Percentiles rank a stretch among this genome's conserved stretches.
Evolutionary conservation across 495 filamentous ascomycete species (phyloP).

Genomic region (Amorphotheca resinae): DNA sequence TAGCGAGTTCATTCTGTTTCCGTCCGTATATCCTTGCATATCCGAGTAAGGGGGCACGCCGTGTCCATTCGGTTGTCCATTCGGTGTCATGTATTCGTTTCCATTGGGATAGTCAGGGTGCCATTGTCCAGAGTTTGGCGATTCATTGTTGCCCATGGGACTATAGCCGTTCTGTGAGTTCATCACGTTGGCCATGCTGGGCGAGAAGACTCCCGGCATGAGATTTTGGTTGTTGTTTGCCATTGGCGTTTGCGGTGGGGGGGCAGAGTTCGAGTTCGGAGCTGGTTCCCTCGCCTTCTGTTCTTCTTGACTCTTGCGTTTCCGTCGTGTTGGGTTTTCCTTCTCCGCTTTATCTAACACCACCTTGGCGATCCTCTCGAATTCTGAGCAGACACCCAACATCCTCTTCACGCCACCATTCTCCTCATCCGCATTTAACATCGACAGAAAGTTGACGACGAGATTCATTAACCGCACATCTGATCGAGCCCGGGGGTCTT

Average conservation of each 20-base stretch:
- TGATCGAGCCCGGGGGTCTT: slow-evolving; percentile 73
- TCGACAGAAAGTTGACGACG: slow-evolving; percentile 76
- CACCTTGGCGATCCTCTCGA: slow-evolving; percentile 85
- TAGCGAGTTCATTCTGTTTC: slow-evolving; percentile 23
- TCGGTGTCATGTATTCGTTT: slow-evolving; percentile 16
- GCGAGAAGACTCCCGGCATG: slow-evolving; percentile 16
- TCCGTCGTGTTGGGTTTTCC: slow-evolving; percentile 61
- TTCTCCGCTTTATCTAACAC: slow-evolving; percentile 86
- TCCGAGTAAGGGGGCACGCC: slow-evolving; percentile 38
- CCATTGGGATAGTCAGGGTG: slow-evolving; percentile 8
- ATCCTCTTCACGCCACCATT: slow-evolving; percentile 84
- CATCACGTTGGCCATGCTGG: slow-evolving; percentile 11
- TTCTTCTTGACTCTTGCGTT: slow-evolving; percentile 56
- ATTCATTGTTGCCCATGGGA: slow-evolving; percentile 11
- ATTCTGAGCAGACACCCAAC: slow-evolving; percentile 85
- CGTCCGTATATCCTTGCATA: slow-evolving; percentile 25
- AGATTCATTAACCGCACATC: slow-evolving; percentile 85
- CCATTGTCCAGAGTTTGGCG: slow-evolving; percentile 8
- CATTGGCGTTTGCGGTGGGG: slow-evolving; percentile 11
- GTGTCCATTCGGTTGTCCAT: slow-evolving; percentile 10
- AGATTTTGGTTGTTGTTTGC: slow-evolving; percentile 1
- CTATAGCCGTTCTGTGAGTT: slow-evolving; percentile 11
- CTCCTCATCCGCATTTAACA: slow-evolving; percentile 59
- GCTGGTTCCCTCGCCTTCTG: slow-evolving; percentile 1
- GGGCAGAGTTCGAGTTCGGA: not conserved